phyloP scores from a whole-genome alignment of 2,329 filamentous ascomycete species.

The Xylariaceae sp. region DNA sequence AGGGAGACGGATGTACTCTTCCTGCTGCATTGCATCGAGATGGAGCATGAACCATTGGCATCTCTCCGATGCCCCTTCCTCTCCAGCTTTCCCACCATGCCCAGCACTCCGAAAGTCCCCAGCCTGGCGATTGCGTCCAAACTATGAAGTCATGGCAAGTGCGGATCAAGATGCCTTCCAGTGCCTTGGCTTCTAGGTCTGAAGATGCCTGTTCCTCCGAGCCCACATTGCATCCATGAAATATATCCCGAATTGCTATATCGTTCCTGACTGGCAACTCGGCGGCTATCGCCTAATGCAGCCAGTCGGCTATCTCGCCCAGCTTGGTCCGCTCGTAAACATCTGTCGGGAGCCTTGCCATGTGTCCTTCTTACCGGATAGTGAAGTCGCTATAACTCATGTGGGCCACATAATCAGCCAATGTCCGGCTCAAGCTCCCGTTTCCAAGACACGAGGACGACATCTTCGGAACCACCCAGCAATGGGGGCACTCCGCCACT shows the following conservation, averaged over 20 bases:
- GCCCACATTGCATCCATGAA: constrained; percentile 17
- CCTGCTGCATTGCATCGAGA: no score
- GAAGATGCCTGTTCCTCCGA: constrained; percentile 19
- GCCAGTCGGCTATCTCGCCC: constrained; percentile 26
- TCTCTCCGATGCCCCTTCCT: no score
- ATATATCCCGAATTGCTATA: constrained; percentile 15
- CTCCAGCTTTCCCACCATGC: no score
- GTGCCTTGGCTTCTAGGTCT: constrained; percentile 10
- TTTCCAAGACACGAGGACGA: constrained; percentile 15
- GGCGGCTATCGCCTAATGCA: constrained; percentile 27
- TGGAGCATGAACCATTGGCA: no score
- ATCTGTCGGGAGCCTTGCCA: constrained; percentile 16
- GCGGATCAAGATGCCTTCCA: constrained; percentile 17
- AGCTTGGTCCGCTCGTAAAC: constrained; percentile 19
- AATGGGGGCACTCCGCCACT: neutral
- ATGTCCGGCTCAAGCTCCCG: constrained; percentile 23
- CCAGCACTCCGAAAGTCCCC: no score
- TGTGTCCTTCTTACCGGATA: constrained; percentile 20
- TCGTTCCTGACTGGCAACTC: constrained; percentile 17
- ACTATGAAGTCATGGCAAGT: constrained; percentile 13
- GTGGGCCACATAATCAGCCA: constrained; percentile 21
- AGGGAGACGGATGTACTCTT: no score
- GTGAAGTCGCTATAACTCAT: constrained; percentile 19
- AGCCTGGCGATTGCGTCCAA: constrained; percentile 6
- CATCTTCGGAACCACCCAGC: constrained; percentile 10